Conservation (phyloP, 2,329 filamentous ascomycete species). For the Stemphylium beticola region DNA sequence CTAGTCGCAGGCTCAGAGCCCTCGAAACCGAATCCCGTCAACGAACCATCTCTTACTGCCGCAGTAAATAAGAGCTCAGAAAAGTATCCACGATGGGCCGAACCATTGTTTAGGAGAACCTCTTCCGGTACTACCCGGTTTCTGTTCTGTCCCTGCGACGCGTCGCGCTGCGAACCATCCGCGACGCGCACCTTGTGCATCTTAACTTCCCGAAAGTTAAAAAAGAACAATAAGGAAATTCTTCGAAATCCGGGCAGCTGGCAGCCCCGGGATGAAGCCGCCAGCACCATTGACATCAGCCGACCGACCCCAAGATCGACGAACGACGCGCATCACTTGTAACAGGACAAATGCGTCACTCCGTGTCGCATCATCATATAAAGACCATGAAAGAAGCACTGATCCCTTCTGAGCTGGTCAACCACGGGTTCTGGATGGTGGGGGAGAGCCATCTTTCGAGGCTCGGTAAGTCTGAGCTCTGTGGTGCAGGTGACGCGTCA, state of each 20-base stretch:
- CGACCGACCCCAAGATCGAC: constrained; percentile 1
- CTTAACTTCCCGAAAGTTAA: background rate
- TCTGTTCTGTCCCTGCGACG: background rate
- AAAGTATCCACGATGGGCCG: no score
- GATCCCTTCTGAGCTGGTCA: background rate
- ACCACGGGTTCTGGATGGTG: background rate
- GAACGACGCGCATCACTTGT: constrained; percentile 7
- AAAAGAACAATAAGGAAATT: background rate
- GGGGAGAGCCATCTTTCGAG: background rate
- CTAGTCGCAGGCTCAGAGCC: no score
- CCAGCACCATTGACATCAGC: background rate
- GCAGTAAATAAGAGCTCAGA: no score
- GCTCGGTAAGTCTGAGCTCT: constrained; percentile 6
- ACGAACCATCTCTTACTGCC: no score
- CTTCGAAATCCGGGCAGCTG: no score
- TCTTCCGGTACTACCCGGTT: background rate
- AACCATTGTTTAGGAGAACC: no score
- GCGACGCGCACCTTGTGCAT: background rate
- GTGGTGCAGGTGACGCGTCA: constrained; percentile 14
- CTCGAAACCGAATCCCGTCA: no score
- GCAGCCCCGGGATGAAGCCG: no score
- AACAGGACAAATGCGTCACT: constrained; percentile 3
- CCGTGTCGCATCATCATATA: constrained; percentile 9
- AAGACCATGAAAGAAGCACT: background rate
- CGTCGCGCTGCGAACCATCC: background rate